Evolutionary conservation across 2,329 filamentous ascomycete genomes (phyloP).

Genomic region (Teratosphaeria viscida): DNA sequence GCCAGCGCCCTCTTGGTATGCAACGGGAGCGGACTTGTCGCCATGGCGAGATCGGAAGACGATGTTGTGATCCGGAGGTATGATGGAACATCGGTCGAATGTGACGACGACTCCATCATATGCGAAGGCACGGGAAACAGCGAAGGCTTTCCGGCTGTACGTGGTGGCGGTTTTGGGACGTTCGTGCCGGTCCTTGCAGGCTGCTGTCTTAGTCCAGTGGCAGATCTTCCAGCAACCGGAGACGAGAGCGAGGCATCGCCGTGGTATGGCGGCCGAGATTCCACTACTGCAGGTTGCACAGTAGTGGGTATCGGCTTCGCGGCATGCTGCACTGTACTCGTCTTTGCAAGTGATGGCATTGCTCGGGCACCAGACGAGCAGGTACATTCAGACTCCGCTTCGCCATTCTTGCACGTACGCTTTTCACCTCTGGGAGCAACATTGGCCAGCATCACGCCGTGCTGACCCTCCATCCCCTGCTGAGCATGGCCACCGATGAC

Average conservation of each 20-base stretch:
- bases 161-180: not conserved
- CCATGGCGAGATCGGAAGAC: not conserved
- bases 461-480: not conserved
- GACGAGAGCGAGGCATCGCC: not conserved
- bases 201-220: not conserved
- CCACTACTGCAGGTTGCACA: not conserved
- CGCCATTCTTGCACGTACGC: not conserved
- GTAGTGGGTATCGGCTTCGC: not conserved
- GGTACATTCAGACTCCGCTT: not conserved
- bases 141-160: slow-evolving; percentile 1
- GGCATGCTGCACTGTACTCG: not conserved
- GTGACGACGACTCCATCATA: slow-evolving; percentile 6
- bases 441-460: not conserved
- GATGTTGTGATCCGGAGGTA: not conserved
- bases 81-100: slow-evolving; percentile 3
- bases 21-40: not conserved
- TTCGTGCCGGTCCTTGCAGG: not conserved
- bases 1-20: not conserved
- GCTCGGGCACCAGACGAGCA: not conserved
- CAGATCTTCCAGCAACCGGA: not conserved
- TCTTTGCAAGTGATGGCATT: not conserved
- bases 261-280: not conserved
- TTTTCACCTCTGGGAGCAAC: not conserved
- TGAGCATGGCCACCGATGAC: not conserved
- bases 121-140: slow-evolving; percentile 6